phyloP scores from a whole-genome alignment of 495 filamentous ascomycete genomes.

The Xylaria grammica region DNA sequence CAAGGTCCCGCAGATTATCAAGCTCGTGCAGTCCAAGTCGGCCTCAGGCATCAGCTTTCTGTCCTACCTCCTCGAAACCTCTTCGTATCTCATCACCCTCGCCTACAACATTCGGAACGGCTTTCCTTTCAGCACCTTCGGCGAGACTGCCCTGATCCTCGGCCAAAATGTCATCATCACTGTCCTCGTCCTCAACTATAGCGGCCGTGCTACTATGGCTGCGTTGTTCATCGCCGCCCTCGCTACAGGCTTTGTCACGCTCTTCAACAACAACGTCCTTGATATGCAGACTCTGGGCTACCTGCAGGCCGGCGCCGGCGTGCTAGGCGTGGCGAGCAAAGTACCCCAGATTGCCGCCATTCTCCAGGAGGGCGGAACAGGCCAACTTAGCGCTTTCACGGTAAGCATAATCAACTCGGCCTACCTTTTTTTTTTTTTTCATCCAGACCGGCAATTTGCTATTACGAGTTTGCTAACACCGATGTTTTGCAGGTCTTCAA shows the following conservation, averaged over 20 bases:
- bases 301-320: conserved; percentile 84
- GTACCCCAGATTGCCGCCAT: conserved; percentile 88
- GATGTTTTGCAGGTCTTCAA: conserved; percentile 79
- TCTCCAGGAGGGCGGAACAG: conserved; percentile 82
- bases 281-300: conserved; percentile 71
- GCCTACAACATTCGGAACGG: conserved; percentile 88
- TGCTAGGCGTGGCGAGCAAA: conserved; percentile 85
- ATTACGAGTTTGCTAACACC: conserved; percentile 23
- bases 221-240: conserved; percentile 78
- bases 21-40: conserved; percentile 79
- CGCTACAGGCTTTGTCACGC: conserved; percentile 65
- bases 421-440: not conserved
- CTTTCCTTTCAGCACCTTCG: conserved; percentile 95
- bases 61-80: conserved; percentile 88
- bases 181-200: conserved; percentile 80
- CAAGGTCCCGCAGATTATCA: conserved; percentile 95
- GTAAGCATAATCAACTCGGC: conserved; percentile 58
- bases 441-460: not conserved
- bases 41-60: conserved; percentile 85
- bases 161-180: conserved; percentile 90
- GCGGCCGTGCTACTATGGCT: conserved; percentile 62
- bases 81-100: conserved; percentile 80
- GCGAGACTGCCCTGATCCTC: conserved; percentile 89
- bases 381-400: conserved; percentile 93
- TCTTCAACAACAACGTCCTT: conserved; percentile 72